Base-by-base conservation (phyloP, 331 rosid species). In the Telfairia occidentalis region DNA sequence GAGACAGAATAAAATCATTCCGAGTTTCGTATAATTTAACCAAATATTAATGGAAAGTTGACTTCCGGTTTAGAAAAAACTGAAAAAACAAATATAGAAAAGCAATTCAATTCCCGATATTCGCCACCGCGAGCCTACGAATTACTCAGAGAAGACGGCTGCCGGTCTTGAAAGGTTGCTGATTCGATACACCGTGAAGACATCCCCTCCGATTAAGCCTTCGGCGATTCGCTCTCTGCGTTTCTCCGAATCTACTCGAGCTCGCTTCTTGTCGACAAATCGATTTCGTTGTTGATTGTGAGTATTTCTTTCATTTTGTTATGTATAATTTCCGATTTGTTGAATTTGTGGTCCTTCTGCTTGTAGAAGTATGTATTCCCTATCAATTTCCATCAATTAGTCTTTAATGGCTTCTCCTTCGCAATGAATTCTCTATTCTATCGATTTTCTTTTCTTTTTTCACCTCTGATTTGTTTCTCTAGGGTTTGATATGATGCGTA, bases 401-500 rank as follows among this genome's bases (percentile, higher is more conserved):
- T 43, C 23, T 12, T 65, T 42, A 38, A 5, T 10, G 13, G 53
- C 40, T 66, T 66, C 73, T 42, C 11, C 46, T 3, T 32, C 32
- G 4, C 32, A 69, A 23, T 18, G 37, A 69, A 69, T 12, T 43
- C 38, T 43, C 10, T 43, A 28, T 21, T 46, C 16, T 28, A 45
- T 45, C 18, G 9, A 45, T 70, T 70, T 28, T 42, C 11, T 48
- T 70, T 26, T n/a, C 1, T 5, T 13, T 69, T 18, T 29, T 60
- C 55, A 26, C 57, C 75, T 28, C 3, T 6, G 35, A 8, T n/a
- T 70, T 30, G 26, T 48, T 70, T 29, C 24, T 9, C 24, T 70
- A 70, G 75, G 75, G 75, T 70, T 70, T 70, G 38, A 26, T 46
- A 45, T 70, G 45, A 46, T 46, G 74, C 15, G 8, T 69, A 11